Evolutionary conservation across 2,329 filamentous ascomycete species (phyloP), one percentile per base, ranked within the genome.

Genomic region (Zelopaecilomyces penicillatus): DNA sequence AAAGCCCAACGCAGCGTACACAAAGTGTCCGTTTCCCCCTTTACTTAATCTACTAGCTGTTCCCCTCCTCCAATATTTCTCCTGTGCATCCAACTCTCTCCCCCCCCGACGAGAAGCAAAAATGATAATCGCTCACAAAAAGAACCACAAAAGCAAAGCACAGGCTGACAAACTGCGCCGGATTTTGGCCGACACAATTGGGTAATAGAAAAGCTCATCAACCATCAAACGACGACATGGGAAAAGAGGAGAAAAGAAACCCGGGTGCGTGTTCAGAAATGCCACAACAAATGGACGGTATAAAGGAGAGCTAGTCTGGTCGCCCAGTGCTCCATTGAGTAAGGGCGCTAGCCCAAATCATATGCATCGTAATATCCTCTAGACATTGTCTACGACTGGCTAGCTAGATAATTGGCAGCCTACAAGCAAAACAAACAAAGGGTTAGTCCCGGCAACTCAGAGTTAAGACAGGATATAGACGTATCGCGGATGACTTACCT

Each of bases 321-420:
- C 37, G 37, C 37, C 19, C 19, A 19, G 19, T 19, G 19, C 19
- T 19, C 19, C 19, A 19, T 19, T 19, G 19, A 19, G 19, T 19
- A 19, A 19, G 19, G 19, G 19, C 3, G 19, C 19, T 19, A 19
- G 19, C 3, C 19, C 19, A 19, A 19, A 19, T 19, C 19, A 19
- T 19, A 19, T 19, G 19, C 19, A 19, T 19, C 19, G 19, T 39
- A 39, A 39, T 28, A 28, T 29, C 37, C 37, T 19, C 19, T 19
- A 19, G 19, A 19, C 19, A 19, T 39, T n/a, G 30, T 37, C 47
- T 58, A 78, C 47, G 74, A 76, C 57, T 75, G 73, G 60, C 64
- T 77, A 37, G 75, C 75, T 49, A 79, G 66, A 53, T 68, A 68
- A 56, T 79, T 77, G 52, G 75, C 75, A 42, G 75, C 75, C 75